Evolutionary conservation across 257 asterid genomes (phyloP).

Genomic region (Salvia splendens): DNA sequence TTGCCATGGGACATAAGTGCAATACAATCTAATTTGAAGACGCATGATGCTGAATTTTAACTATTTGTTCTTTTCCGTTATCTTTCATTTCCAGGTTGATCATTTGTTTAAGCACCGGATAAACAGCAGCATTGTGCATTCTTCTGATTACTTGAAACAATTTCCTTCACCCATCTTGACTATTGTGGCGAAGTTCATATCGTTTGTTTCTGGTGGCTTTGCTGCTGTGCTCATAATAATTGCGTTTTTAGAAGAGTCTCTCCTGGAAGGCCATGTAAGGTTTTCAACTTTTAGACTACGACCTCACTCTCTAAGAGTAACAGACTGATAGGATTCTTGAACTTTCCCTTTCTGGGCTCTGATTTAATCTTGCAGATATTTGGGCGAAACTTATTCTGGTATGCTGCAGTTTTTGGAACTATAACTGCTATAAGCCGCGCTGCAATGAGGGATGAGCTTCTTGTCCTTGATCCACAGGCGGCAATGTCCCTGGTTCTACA

Average conservation of each 20-base stretch:
- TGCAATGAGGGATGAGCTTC: conserved; percentile 74
- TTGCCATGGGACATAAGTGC: conserved; percentile 5
- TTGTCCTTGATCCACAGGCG: conserved; percentile 84
- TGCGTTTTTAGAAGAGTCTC: conserved; percentile 92
- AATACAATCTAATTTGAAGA: background rate
- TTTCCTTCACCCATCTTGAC: conserved; percentile 89
- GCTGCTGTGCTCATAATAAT: conserved; percentile 96
- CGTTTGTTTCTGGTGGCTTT: conserved; percentile 97
- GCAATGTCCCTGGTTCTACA: conserved; percentile 80
- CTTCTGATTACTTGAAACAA: conserved; percentile 89
- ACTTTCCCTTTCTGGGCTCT: conserved; percentile 17
- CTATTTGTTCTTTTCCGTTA: conserved; percentile 21
- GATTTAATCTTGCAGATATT: conserved; percentile 62
- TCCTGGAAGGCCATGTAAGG: conserved; percentile 98
- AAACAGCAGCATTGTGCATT: conserved; percentile 70
- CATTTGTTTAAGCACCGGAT: conserved; percentile 95
- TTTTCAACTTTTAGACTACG: conserved; percentile 20
- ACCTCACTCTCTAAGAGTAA: conserved; percentile 7
- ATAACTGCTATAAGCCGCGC: conserved; percentile 97
- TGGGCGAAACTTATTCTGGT: conserved; percentile 96
- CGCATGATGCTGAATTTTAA: conserved; percentile 7
- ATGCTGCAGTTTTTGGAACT: conserved; percentile 96
- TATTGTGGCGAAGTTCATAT: conserved; percentile 85
- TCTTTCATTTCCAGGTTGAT: conserved; percentile 63
- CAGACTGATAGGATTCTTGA: background rate